Conservation (phyloP, 164 flowering plant genomes). For the Kalanchoe fedtschenkoi region DNA sequence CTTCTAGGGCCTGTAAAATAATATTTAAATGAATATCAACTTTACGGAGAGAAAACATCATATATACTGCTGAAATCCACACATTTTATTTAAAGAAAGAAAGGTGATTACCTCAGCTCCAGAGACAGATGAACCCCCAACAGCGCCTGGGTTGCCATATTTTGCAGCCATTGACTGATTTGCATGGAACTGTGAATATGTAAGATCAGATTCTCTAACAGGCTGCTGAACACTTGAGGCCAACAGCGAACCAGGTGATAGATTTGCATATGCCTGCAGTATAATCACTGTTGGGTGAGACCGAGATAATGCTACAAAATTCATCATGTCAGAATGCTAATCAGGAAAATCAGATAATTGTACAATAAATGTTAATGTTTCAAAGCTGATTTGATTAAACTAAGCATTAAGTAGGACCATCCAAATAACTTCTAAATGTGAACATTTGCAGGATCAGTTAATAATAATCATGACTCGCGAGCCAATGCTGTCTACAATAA, state of each 20-base stretch:
- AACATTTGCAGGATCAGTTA: not conserved
- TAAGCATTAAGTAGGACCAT: not conserved
- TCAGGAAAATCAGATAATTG: not conserved
- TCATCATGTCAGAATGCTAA: not conserved
- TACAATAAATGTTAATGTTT: not conserved
- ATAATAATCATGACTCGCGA: not conserved
- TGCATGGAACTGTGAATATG: constrained; percentile 61
- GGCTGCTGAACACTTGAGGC: constrained; percentile 53
- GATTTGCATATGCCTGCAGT: constrained; percentile 60
- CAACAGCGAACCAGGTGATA: constrained; percentile 53
- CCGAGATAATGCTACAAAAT: not conserved
- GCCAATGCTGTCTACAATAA: not conserved
- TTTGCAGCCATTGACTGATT: constrained; percentile 68
- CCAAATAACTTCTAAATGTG: not conserved
- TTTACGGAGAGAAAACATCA: too few species aligned
- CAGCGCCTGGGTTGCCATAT: constrained; percentile 39
- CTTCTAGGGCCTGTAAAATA: constrained; percentile 47
- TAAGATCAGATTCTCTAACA: constrained; percentile 58
- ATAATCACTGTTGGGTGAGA: constrained; percentile 6
- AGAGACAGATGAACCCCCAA: constrained; percentile 54
- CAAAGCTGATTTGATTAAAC: not conserved
- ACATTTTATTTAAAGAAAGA: not conserved
- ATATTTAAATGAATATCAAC: not conserved
- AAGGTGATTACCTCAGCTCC: constrained; percentile 61
- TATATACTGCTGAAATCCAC: not conserved